A percentile compares a stretch with the other conserved stretches of the same genome.
Evolutionary conservation across 345 rosid species (phyloP).

Genomic region (Corchorus olitorius): DNA sequence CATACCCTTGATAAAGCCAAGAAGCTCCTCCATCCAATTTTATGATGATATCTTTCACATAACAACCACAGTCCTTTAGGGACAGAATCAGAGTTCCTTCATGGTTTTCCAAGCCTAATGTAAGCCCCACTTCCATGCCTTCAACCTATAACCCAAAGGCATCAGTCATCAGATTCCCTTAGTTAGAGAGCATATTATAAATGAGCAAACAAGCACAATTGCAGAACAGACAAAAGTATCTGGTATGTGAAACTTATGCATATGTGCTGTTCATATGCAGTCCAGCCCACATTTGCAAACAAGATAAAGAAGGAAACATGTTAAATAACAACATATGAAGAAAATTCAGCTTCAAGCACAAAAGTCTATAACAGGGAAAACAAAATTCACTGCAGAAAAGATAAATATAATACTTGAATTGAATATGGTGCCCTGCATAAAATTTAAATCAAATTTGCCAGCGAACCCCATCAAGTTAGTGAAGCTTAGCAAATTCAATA

Average conservation of each 20-base stretch:
- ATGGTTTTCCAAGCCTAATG: conserved; percentile 71
- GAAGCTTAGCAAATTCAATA: background rate
- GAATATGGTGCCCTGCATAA: background rate
- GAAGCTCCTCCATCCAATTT: conserved; percentile 91
- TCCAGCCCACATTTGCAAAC: background rate
- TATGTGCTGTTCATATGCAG: background rate
- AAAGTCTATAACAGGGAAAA: background rate
- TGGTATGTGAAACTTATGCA: background rate
- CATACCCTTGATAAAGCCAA: conserved; percentile 98
- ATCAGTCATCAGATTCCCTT: conserved; percentile 50
- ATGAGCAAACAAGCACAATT: conserved; percentile 30
- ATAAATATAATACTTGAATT: background rate
- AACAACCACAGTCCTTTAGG: conserved; percentile 76
- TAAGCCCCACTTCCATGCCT: conserved; percentile 97
- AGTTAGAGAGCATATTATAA: conserved; percentile 34
- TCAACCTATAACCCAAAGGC: conserved; percentile 84
- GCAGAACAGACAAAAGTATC: background rate
- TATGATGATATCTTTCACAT: conserved; percentile 68
- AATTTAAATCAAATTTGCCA: background rate
- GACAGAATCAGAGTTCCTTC: conserved; percentile 77
- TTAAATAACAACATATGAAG: background rate
- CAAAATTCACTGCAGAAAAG: background rate
- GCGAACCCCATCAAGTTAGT: background rate
- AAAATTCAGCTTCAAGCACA: background rate
- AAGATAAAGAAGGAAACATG: background rate